phyloP scores from a whole-genome alignment of 2,329 filamentous ascomycete genomes.

The Reticulascus tulasneorum region DNA sequence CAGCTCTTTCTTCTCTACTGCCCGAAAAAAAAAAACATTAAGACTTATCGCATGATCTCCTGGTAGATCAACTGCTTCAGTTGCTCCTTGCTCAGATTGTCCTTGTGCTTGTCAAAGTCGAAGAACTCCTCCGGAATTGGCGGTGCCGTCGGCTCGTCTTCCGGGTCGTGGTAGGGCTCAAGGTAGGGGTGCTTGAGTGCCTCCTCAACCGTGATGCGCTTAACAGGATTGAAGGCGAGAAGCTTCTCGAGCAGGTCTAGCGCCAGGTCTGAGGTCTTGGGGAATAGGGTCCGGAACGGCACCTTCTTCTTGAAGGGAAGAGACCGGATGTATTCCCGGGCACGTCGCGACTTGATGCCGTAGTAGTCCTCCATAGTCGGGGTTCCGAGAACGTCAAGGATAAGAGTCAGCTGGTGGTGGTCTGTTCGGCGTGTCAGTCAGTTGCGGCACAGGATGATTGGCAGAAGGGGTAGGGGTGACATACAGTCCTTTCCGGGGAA shows the following conservation, averaged over 20 bases:
- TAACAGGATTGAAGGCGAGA: slow-evolving; percentile 95
- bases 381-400: slow-evolving; percentile 93
- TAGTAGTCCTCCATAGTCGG: slow-evolving; percentile 99
- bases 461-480: slow-evolving; percentile 23
- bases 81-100: slow-evolving; percentile 96
- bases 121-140: slow-evolving; percentile 99
- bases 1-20: too few relatives aligned
- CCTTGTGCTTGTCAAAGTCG: slow-evolving; percentile 99
- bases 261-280: slow-evolving; percentile 96
- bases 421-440: slow-evolving; percentile 48
- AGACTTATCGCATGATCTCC: slow-evolving; percentile 71
- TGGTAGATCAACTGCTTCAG: slow-evolving; percentile 96
- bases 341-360: slow-evolving; percentile 96
- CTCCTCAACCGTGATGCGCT: slow-evolving; percentile 97
- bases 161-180: slow-evolving; percentile 97
- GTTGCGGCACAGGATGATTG: background rate
- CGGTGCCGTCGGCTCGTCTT: slow-evolving; percentile 94
- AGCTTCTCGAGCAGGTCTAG: slow-evolving; percentile 93
- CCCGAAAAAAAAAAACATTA: background rate
- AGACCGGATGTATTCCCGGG: slow-evolving; percentile 95
- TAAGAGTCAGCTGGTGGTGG: slow-evolving; percentile 95
- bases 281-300: slow-evolving; percentile 93
- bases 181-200: slow-evolving; percentile 96
- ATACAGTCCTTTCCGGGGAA: slow-evolving; percentile 98
- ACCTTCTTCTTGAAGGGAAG: slow-evolving; percentile 99